phyloP scores from a whole-genome alignment of 805 yeast genomes.

The Cyberlindnera saturnus region DNA sequence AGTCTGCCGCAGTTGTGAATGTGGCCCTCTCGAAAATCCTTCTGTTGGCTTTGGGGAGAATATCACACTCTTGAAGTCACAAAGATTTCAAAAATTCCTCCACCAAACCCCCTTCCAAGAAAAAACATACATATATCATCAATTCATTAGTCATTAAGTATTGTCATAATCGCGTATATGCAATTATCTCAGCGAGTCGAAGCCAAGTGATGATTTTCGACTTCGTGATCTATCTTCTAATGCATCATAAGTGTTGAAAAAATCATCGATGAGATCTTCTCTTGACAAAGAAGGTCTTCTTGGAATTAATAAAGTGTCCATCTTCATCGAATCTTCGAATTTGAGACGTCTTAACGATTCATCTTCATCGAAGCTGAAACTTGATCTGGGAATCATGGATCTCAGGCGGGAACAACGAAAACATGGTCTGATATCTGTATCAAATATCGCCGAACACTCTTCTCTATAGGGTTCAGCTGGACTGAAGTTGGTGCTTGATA shows the following conservation, averaged over 20 bases:
- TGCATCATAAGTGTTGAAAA: conserved; percentile 11
- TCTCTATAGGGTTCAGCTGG: not conserved
- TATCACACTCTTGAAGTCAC: too few species aligned
- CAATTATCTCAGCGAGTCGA: not conserved
- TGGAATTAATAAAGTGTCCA: not conserved
- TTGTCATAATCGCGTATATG: too few species aligned
- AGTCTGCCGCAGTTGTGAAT: too few species aligned
- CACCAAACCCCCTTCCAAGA: too few species aligned
- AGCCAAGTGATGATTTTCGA: not conserved
- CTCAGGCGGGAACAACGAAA: not conserved
- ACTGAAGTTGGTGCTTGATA: not conserved
- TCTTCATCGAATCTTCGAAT: conserved; percentile 2
- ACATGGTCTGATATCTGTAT: not conserved
- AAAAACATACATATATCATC: too few species aligned
- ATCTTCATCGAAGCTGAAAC: not conserved
- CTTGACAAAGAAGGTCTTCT: not conserved
- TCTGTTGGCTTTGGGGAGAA: too few species aligned
- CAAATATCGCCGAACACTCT: not conserved
- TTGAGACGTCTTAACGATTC: not conserved
- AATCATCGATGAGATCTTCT: conserved; percentile 7
- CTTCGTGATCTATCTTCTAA: not conserved
- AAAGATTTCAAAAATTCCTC: too few species aligned
- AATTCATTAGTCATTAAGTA: too few species aligned
- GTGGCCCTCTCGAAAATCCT: too few species aligned
- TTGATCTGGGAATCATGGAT: not conserved